phyloP scores from a whole-genome alignment of 306 rosid genomes.

The Cyclanthera cordifolia region DNA sequence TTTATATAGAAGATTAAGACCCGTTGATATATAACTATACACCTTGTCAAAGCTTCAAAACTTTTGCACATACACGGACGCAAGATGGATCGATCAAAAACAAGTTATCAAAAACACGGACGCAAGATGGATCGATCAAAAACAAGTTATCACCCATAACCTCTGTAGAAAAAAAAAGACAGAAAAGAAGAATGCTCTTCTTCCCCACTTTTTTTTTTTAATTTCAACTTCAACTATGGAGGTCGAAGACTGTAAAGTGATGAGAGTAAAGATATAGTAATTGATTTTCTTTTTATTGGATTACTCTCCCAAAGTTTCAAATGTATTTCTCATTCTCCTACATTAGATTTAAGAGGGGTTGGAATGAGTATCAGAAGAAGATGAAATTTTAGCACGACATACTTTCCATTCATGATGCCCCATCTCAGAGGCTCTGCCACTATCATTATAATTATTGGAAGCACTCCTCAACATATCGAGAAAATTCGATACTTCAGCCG shows the following conservation, averaged over 20 bases:
- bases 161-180: too few species aligned
- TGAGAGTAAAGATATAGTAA: neutral
- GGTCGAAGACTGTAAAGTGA: neutral
- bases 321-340: neutral
- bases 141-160: too few species aligned
- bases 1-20: neutral
- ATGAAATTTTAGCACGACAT: conserved; percentile 20
- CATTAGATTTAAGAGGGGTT: neutral
- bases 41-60: neutral
- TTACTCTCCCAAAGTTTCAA: neutral
- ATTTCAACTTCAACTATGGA: too few species aligned
- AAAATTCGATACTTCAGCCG: conserved; percentile 48
- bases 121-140: too few species aligned
- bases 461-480: conserved; percentile 80
- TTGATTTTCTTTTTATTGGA: conserved; percentile 2
- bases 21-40: neutral
- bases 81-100: too few species aligned
- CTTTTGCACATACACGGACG: too few species aligned
- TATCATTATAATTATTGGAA: conserved; percentile 27
- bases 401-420: conserved; percentile 70
- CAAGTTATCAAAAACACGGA: too few species aligned
- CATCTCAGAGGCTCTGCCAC: conserved; percentile 19
- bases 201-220: too few species aligned
- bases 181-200: too few species aligned
- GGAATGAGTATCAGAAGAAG: neutral